Base-by-base conservation (phyloP, 257 asterid species). In the Vinca minor region DNA sequence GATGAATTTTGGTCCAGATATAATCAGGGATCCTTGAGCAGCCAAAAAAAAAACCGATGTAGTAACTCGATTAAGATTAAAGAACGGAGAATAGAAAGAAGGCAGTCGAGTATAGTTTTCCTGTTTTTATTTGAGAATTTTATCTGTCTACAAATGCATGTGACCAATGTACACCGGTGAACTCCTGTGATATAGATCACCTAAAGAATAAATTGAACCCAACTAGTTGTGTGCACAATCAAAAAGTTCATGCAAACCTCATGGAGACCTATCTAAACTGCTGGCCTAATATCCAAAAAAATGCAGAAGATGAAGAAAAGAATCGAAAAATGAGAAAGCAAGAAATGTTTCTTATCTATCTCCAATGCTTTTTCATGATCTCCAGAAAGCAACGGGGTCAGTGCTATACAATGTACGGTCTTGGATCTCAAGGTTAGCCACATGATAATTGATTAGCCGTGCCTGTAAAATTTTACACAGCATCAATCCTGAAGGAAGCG, bases 371-470 rank as follows among this genome's bases (percentile, higher is more conserved):
- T 55, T 63, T 84, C 83, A 87, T 21, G 85, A 74, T 70, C 86
- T 83, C 96, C 96, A 90, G 82, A 90, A 90, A 58, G 83, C 85
- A 46, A 70, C 72, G 44, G 92, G 87, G 63, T 85, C 90, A 66
- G 68, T 70, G 78, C 87, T 90, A 82, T 90, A 87, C 77, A 85
- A 68, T 31, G 97, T 82, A 62, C 76, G 87, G 59, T 90, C 97
- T 78, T 90, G 96, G 81, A 85, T 81, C 88, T 90, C 95, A 17
- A 90, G 96, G 79, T 90, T 90, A 32, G 95, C 95, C 34, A 87
- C 83, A 64, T 90, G 97, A 66, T 69, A 90, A 74, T 90, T 87
- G 60, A 90, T 82, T 65, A 90, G 82, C 65, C 84, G 82, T 0
- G 88, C 88, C 76, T 90, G 96, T 56, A 78, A 50, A 32, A 72